Evolutionary conservation across 495 filamentous ascomycete species (phyloP).

Genomic region (Xylaria nigripes): DNA sequence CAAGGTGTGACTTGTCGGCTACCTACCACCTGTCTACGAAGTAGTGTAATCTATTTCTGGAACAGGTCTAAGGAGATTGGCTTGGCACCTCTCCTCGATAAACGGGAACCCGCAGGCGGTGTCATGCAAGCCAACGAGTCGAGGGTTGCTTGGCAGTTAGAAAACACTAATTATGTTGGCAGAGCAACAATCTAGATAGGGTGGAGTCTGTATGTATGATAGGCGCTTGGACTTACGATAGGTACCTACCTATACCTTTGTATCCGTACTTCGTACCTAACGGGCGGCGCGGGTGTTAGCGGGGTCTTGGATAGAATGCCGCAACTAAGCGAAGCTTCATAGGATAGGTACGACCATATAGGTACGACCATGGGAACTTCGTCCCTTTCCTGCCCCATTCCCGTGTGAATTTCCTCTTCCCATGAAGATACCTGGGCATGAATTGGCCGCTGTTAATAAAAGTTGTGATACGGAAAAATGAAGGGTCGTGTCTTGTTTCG

Average conservation of each 20-base stretch:
- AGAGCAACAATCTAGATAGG: constrained; percentile 30
- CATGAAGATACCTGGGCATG: background rate
- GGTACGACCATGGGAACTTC: constrained; percentile 7
- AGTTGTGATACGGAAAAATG: background rate
- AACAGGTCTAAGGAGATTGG: constrained; percentile 17
- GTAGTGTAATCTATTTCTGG: constrained; percentile 18
- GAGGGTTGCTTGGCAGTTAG: constrained; percentile 12
- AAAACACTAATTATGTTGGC: constrained; percentile 27
- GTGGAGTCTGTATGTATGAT: background rate
- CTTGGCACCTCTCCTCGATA: constrained; percentile 8
- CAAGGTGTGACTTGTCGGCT: background rate
- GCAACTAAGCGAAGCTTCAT: constrained; percentile 23
- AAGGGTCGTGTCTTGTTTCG: constrained; percentile 9
- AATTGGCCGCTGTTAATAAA: background rate
- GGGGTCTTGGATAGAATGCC: constrained; percentile 17
- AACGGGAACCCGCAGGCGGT: constrained; percentile 4
- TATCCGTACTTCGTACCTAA: too few species aligned
- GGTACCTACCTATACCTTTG: too few species aligned
- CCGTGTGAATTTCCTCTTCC: background rate
- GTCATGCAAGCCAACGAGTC: background rate
- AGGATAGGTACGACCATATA: constrained; percentile 12
- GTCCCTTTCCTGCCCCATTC: background rate
- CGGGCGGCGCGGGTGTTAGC: constrained; percentile 3
- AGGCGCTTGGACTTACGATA: too few species aligned
- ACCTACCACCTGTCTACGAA: too few species aligned